Conservation (phyloP, 768 basidiomycete species). For the Tephrocybe sp. region DNA sequence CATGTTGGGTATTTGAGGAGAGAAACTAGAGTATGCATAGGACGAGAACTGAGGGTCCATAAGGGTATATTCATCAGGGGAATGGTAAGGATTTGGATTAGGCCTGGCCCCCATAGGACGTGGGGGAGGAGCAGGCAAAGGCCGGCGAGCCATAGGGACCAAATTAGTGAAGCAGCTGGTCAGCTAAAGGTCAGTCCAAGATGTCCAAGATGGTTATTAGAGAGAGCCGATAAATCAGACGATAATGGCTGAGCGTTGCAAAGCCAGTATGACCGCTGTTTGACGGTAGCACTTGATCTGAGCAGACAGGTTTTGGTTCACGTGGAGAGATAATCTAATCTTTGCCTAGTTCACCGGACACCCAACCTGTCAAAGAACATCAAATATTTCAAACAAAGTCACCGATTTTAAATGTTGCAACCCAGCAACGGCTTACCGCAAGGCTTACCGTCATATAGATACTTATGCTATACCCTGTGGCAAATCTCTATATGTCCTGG, state of each 20-base stretch:
- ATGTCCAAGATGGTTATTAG: neutral
- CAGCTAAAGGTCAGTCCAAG: neutral
- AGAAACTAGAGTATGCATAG: conserved; percentile 40
- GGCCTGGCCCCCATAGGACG: conserved; percentile 27
- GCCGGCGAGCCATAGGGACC: conserved; percentile 19
- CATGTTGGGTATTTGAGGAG: conserved; percentile 34
- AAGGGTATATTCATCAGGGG: conserved; percentile 26
- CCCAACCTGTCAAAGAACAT: neutral
- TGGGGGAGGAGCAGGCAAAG: conserved; percentile 26
- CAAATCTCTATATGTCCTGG: conserved; percentile 7
- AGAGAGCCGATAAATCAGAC: neutral
- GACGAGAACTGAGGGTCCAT: conserved; percentile 37
- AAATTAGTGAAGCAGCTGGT: neutral
- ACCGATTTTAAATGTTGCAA: neutral
- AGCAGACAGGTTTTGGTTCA: conserved; percentile 7
- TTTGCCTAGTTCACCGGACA: neutral
- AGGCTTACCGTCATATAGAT: neutral
- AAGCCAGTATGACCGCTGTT: neutral
- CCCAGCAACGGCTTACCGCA: neutral
- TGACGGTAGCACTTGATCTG: conserved; percentile 9
- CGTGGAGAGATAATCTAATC: conserved; percentile 16
- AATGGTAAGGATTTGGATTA: conserved; percentile 26
- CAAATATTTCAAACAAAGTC: too few species aligned
- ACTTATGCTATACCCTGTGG: conserved; percentile 3
- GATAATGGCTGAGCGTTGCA: neutral